Percentiles rank a stretch among this genome's conserved stretches.
phyloP scores from a whole-genome alignment of 139 green algal genomes.

The Dunaliella primolecta region DNA sequence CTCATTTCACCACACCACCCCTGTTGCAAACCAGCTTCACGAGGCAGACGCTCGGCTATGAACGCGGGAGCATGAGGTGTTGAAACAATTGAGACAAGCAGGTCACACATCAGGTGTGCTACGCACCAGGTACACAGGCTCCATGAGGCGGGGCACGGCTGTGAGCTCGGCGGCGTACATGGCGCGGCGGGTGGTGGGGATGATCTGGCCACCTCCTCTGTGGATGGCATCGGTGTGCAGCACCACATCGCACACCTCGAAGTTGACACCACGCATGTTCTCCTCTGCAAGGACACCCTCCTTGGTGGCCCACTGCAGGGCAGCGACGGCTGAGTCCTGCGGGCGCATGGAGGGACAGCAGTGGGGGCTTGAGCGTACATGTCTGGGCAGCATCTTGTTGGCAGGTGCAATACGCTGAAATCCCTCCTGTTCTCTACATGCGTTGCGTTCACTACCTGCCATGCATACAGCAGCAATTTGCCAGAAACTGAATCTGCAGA shows the following conservation, averaged over 20 bases:
- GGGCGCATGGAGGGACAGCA: not conserved
- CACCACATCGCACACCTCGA: conserved; percentile 94
- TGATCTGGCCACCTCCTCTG: conserved; percentile 97
- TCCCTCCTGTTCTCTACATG: too few species aligned
- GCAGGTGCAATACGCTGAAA: too few species aligned
- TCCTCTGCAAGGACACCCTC: conserved; percentile 96
- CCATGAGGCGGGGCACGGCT: conserved; percentile 84
- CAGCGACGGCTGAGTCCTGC: conserved; percentile 86
- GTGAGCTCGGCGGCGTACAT: conserved; percentile 94
- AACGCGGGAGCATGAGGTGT: too few species aligned
- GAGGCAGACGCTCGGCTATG: too few species aligned
- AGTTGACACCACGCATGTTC: conserved; percentile 97
- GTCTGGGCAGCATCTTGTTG: not conserved
- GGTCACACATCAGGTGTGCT: too few species aligned
- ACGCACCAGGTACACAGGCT: conserved; percentile 93
- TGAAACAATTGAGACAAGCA: too few species aligned
- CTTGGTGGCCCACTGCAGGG: conserved; percentile 98
- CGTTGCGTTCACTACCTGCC: not conserved
- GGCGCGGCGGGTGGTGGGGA: conserved; percentile 89
- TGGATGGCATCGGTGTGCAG: conserved; percentile 99
- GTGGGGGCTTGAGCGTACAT: not conserved
- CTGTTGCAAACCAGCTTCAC: too few species aligned
- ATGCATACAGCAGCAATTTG: too few species aligned
- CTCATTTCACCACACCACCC: too few species aligned
- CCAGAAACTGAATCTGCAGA: too few species aligned